Conservation (phyloP, 352 stramenopile genomes). For the Thraustotheca clavata region DNA sequence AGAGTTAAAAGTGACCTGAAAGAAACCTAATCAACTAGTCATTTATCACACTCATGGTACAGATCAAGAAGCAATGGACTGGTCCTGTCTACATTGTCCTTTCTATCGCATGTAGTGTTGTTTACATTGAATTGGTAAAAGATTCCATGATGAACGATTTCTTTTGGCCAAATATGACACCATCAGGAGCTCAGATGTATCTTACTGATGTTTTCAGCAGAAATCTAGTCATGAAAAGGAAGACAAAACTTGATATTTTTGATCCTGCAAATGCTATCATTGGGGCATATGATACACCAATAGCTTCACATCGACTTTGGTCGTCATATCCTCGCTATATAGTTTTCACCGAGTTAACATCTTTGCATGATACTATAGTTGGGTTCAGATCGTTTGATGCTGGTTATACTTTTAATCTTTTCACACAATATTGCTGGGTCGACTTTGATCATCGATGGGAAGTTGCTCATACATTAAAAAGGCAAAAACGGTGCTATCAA, state of each 20-base stretch:
- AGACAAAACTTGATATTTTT: not conserved
- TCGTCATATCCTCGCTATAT: not conserved
- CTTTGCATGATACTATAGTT: not conserved
- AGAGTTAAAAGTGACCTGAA: too few relatives aligned
- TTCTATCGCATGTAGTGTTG: not conserved
- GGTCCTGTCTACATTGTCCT: not conserved
- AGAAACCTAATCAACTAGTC: too few relatives aligned
- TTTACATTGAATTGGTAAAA: not conserved
- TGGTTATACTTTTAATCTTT: not conserved
- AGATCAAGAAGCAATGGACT: not conserved
- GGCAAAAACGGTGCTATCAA: not conserved
- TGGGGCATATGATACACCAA: not conserved
- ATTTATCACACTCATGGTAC: too few relatives aligned
- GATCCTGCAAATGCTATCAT: not conserved
- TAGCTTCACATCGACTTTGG: not conserved
- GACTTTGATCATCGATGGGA: conserved; percentile 11
- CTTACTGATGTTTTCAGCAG: conserved; percentile 7
- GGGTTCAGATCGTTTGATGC: not conserved
- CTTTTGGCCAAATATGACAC: conserved; percentile 2
- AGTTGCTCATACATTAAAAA: not conserved
- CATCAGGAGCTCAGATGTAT: conserved; percentile 4
- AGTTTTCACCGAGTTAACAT: not conserved
- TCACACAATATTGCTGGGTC: not conserved
- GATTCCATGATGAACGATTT: not conserved
- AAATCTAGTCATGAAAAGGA: not conserved